These are phyloP conservation scores for Macadamia tetraphylla DNA, from an alignment of 164 flowering plant species.

Conservation along the genomic window DNA sequence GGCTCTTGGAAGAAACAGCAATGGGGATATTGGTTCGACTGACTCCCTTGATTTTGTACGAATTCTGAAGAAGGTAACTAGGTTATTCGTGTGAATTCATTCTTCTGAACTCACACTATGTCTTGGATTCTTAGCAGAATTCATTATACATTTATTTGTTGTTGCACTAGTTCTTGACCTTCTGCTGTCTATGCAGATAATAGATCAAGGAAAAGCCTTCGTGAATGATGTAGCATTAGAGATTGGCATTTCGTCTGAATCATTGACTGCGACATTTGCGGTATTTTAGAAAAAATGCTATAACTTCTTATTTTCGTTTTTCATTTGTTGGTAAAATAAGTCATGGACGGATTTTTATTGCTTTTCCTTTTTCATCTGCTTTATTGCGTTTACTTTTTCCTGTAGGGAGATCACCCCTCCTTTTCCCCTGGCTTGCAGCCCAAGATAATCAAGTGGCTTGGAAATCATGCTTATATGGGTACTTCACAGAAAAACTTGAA, in stretches of 20 bases:
- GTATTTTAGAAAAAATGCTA: constrained; percentile 30
- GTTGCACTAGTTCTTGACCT: constrained; percentile 2
- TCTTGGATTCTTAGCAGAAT: not conserved
- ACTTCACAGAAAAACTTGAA: constrained; percentile 29
- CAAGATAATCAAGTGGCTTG: constrained; percentile 67
- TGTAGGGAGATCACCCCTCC: constrained; percentile 45
- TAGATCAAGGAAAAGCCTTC: constrained; percentile 63
- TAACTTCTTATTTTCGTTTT: not conserved
- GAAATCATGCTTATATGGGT: constrained; percentile 47
- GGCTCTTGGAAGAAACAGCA: constrained; percentile 12
- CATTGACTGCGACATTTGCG: constrained; percentile 41
- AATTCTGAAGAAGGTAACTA: constrained; percentile 58
- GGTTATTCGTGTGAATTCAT: not conserved
- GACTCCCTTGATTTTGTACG: constrained; percentile 28
- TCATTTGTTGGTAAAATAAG: not conserved
- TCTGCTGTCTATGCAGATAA: constrained; percentile 39
- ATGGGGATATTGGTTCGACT: constrained; percentile 27
- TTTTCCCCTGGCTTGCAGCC: constrained; percentile 39
- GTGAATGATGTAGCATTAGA: constrained; percentile 64
- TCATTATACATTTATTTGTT: too few relatives aligned
- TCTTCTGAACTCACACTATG: not conserved
- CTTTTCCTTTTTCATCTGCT: constrained; percentile 3
- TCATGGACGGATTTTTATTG: not conserved
- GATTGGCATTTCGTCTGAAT: constrained; percentile 58
- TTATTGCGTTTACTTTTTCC: not conserved